Conservation (phyloP, 2,329 filamentous ascomycete genomes). For the Chaetothyriales sp. region DNA sequence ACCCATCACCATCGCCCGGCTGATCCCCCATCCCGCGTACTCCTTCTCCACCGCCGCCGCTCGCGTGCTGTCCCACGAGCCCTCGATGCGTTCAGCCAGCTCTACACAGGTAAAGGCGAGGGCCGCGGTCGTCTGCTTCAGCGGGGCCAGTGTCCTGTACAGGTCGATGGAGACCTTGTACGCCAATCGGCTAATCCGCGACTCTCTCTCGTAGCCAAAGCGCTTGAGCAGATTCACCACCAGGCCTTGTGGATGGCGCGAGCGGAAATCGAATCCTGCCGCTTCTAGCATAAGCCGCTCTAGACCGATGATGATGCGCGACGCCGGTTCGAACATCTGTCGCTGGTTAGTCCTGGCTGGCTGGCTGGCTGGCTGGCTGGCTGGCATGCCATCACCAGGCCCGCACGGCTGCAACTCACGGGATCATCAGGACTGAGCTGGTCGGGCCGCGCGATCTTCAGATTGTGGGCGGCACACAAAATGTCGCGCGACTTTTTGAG, state of each 20-base stretch:
- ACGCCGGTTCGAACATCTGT: slow-evolving; percentile 67
- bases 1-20: slow-evolving; percentile 36
- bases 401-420: slow-evolving; percentile 35
- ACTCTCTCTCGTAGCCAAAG: slow-evolving; percentile 40
- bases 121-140: slow-evolving; percentile 79
- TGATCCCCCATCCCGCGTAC: slow-evolving; percentile 38
- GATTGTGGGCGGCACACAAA: slow-evolving; percentile 75
- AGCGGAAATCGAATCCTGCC: slow-evolving; percentile 85
- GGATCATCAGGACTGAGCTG: slow-evolving; percentile 67
- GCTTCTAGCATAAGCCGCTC: slow-evolving; percentile 89
- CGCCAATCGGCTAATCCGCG: slow-evolving; percentile 49
- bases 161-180: slow-evolving; percentile 78
- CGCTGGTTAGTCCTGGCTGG: background rate
- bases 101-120: slow-evolving; percentile 74
- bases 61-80: background rate
- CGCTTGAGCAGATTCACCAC: slow-evolving; percentile 64
- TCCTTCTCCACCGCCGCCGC: slow-evolving; percentile 37
- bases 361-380: background rate
- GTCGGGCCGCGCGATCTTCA: slow-evolving; percentile 55
- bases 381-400: background rate
- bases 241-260: slow-evolving; percentile 71
- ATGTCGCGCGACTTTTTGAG: slow-evolving; percentile 94
- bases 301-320: slow-evolving; percentile 71
- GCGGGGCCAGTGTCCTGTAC: slow-evolving; percentile 81
- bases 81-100: slow-evolving; percentile 56